Base-by-base conservation (phyloP, 2,329 filamentous ascomycete genomes). In the Ascochyta clinopodiicola region DNA sequence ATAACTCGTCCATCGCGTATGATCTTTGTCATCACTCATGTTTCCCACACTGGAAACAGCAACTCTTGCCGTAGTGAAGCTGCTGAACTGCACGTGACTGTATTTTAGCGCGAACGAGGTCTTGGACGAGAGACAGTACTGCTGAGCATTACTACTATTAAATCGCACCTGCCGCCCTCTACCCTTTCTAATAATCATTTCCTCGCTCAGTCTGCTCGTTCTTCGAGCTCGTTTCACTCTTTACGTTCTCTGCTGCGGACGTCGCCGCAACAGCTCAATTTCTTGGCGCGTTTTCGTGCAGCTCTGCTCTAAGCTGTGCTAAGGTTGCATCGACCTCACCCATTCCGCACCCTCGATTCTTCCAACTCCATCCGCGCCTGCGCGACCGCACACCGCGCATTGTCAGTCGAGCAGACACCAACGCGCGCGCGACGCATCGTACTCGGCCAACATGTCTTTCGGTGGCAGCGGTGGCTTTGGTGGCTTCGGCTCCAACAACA, bases 401-500 rank as follows among this genome's bases (percentile, higher is more conserved):
- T 59, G 60, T 55, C 60, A 67, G 52, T 21, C 56, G 49, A 42
- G 51, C 51, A 60, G 60, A 53, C 19, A 47, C 24, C 25, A 29
- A 64, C 62, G 59, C 69, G 69, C 67, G 59, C 61, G 57, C 52
- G 57, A 57, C 54, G 54, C 56, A 57, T 59, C 56, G 66, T 64
- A 58, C 67, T 61, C 34, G 31, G 40, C 49, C 61, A 72, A 54
- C 42, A 74, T 75, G 72, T 73, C 71, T 53, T 89, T 89, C 64
- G 85, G 85, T 75, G 35, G 46, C 36, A 37, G 52, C 64, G 63
- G 77, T 57, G 70, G 67, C 51, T 74, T 72, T 51, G 70, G 69
- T 62, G 79, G 79, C 67, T 81, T 81, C 67, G 79, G 79, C 62
- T 71, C 77, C 46, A 76, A 70, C 57, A 70, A 71, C 57, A 63